phyloP scores from a whole-genome alignment of 164 flowering plant species.

The Warburgia ugandensis region DNA sequence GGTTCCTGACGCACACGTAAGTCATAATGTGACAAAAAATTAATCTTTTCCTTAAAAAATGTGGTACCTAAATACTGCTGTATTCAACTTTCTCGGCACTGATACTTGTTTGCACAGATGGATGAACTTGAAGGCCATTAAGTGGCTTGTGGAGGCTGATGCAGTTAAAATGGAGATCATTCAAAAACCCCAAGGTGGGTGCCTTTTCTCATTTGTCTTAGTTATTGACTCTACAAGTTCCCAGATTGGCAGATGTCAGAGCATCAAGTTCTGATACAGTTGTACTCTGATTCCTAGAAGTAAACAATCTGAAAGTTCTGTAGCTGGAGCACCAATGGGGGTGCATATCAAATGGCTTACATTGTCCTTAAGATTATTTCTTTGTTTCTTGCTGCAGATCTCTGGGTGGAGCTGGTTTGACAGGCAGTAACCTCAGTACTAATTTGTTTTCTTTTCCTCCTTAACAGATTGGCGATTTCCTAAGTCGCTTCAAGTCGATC shows the following conservation, averaged over 20 bases:
- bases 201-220: too few relatives aligned
- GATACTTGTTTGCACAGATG: conserved; percentile 50
- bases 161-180: conserved; percentile 96
- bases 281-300: conserved; percentile 52
- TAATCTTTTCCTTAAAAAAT: too few relatives aligned
- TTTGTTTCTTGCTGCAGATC: conserved; percentile 1
- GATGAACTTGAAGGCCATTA: conserved; percentile 91
- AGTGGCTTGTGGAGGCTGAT: conserved; percentile 87
- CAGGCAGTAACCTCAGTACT: not conserved
- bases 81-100: too few relatives aligned
- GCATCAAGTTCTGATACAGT: too few relatives aligned
- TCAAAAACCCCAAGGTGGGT: conserved; percentile 88
- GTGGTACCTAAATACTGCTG: too few relatives aligned
- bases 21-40: conserved; percentile 9
- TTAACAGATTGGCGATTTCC: conserved; percentile 65
- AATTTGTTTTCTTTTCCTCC: not conserved
- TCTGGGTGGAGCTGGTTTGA: not conserved
- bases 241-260: too few relatives aligned
- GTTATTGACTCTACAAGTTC: too few relatives aligned
- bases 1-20: conserved; percentile 82
- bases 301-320: conserved; percentile 84
- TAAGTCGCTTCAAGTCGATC: conserved; percentile 80
- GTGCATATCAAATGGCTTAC: conserved; percentile 26
- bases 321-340: conserved; percentile 97
- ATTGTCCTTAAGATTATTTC: conserved; percentile 1